Percentiles rank a stretch among this genome's conserved stretches.
phyloP scores from a whole-genome alignment of 73 alveolate species.

The Paramecium tetraurelia region DNA sequence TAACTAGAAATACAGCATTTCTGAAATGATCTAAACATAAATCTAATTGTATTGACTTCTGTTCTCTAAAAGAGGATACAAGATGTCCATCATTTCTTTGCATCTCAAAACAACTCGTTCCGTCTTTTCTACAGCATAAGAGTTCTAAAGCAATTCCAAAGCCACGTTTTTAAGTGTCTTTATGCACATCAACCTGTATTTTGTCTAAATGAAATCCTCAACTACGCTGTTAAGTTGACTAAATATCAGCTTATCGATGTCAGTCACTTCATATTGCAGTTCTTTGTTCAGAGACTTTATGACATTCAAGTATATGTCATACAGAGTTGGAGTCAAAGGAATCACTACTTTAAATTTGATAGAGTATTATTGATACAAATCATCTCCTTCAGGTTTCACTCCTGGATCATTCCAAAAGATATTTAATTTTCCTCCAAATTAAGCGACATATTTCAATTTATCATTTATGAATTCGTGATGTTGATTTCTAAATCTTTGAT shows the following conservation, averaged over 20 bases:
- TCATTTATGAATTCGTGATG: slow-evolving; percentile 62
- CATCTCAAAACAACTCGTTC: slow-evolving; percentile 55
- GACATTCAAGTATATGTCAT: slow-evolving; percentile 29
- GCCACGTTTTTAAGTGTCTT: slow-evolving; percentile 46
- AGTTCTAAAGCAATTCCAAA: slow-evolving; percentile 44
- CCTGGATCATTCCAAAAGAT: slow-evolving; percentile 56
- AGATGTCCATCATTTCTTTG: slow-evolving; percentile 47
- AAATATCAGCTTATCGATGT: slow-evolving; percentile 44
- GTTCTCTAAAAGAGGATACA: slow-evolving; percentile 45
- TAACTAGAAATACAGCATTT: slow-evolving; percentile 4
- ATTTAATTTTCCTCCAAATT: slow-evolving; percentile 21
- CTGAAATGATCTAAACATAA: slow-evolving; percentile 45
- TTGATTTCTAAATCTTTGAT: slow-evolving; percentile 45
- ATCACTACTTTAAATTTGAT: slow-evolving; percentile 4
- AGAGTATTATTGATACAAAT: neutral
- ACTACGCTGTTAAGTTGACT: neutral
- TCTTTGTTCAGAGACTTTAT: neutral
- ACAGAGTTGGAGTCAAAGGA: slow-evolving; percentile 56
- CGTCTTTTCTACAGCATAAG: slow-evolving; percentile 53
- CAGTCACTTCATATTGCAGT: slow-evolving; percentile 1
- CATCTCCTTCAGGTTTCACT: slow-evolving; percentile 8
- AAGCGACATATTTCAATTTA: slow-evolving; percentile 33
- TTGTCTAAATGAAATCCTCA: slow-evolving; percentile 25
- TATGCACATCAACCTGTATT: slow-evolving; percentile 43
- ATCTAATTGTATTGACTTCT: neutral